phyloP scores from a whole-genome alignment of 2,329 filamentous ascomycete genomes.

The Cucurbitaria berberidis region DNA sequence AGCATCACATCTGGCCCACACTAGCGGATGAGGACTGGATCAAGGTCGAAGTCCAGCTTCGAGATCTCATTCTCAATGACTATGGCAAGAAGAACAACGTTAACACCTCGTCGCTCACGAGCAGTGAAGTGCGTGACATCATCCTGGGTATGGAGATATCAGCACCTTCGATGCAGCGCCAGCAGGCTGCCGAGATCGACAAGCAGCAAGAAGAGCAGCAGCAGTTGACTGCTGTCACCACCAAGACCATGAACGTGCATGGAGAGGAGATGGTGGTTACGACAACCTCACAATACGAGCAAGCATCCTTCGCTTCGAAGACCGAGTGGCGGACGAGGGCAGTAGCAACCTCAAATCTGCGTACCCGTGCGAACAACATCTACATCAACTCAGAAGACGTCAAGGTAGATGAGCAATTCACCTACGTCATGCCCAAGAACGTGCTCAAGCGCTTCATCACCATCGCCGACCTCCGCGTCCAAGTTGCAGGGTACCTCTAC shows the following conservation, averaged over 20 bases:
- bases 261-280: constrained; percentile 98
- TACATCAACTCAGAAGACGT: constrained; percentile 97
- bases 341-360: constrained; percentile 93
- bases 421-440: constrained; percentile 99
- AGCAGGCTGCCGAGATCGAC: constrained; percentile 98
- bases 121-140: constrained; percentile 95
- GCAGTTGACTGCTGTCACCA: constrained; percentile 95
- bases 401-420: constrained; percentile 83
- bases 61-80: constrained; percentile 95
- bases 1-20: constrained; percentile 98
- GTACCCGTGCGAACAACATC: constrained; percentile 95
- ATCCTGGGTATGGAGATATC: constrained; percentile 99
- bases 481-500: constrained; percentile 95
- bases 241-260: constrained; percentile 95
- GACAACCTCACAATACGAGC: constrained; percentile 96
- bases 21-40: constrained; percentile 97
- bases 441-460: constrained; percentile 98
- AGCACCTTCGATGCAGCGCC: constrained; percentile 95
- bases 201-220: constrained; percentile 98
- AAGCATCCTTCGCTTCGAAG: constrained; percentile 97
- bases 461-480: constrained; percentile 92
- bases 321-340: constrained; percentile 98
- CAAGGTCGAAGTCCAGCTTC: constrained; percentile 96
- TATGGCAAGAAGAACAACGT: constrained; percentile 99
- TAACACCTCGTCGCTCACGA: constrained; percentile 95